Base-by-base conservation (phyloP, 2,329 filamentous ascomycete genomes). In the Epichloe sibirici region DNA sequence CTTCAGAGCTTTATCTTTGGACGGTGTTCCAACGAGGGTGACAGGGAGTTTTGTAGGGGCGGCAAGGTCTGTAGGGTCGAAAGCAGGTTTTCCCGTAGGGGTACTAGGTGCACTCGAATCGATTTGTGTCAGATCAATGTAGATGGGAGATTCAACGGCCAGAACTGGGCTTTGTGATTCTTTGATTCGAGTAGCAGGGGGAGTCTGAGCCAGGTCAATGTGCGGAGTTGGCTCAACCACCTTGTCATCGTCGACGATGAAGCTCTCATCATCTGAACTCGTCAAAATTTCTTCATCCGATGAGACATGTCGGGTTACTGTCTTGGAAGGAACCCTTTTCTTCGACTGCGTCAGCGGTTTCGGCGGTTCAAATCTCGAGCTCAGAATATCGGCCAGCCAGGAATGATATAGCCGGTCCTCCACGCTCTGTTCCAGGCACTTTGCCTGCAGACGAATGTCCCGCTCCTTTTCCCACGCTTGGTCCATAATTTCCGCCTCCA, bases 361-460 rank as follows among this genome's bases (percentile, higher is more conserved):
- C 3, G 69, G 65, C 0, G 74, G 73, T 46, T 68, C 67, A 13
- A 53, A 45, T 5, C 68, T 70, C 17, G 69, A 69, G 40, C 67
- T 65, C 4, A 82, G 66, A 25, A 77, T 58, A 6, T 64, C 57
- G n/a, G 77, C 69, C 3, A 71, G 62, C 78, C 78, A 84, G 7
- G 62, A 60, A 8, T 74, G 63, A 40, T 78, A 66, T 59, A 83
- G 71, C 48, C 78, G 76, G 51, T 85, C 76, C 38, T 79, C 75
- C 1, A 95, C 67, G 3, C 75, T 88, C 4, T 73, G 69, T 54
- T 91, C 82, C 51, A 95, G 69, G 38, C 69, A 75, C 11, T 69
- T 66, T 48, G 82, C 81, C 59, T 81, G 78, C 5, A 66, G 69
- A 28, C 72, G 68, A 13, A 93, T 62, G 13, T 82, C 73, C 1